phyloP scores from a whole-genome alignment of 768 basidiomycete species.

The Lactarius quietus region DNA sequence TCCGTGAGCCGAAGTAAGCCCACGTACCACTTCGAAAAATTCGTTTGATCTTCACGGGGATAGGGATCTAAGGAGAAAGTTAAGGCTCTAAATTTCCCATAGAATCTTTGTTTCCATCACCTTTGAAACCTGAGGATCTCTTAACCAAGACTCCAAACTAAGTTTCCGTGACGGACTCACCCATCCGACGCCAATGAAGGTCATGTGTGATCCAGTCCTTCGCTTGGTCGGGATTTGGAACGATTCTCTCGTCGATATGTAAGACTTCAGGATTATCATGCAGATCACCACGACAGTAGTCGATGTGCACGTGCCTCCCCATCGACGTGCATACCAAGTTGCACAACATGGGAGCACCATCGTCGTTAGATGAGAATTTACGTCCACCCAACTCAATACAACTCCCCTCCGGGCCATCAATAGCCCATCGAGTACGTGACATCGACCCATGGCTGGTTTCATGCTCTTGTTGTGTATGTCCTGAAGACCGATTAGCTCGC shows the following conservation, averaged over 20 bases:
- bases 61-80: slow-evolving; percentile 46
- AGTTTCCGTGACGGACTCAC: slow-evolving; percentile 33
- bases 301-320: slow-evolving; percentile 57
- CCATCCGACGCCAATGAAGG: slow-evolving; percentile 55
- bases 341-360: slow-evolving; percentile 63
- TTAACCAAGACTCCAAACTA: slow-evolving; percentile 15
- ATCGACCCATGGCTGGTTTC: slow-evolving; percentile 64
- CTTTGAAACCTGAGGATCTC: slow-evolving; percentile 47
- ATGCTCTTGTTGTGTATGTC: slow-evolving; percentile 57
- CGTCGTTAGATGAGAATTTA: slow-evolving; percentile 50
- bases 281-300: slow-evolving; percentile 46
- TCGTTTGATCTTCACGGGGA: slow-evolving; percentile 49
- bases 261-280: slow-evolving; percentile 46
- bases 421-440: slow-evolving; percentile 53
- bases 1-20: background rate
- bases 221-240: slow-evolving; percentile 43
- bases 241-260: slow-evolving; percentile 43
- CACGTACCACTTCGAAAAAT: slow-evolving; percentile 53
- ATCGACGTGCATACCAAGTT: slow-evolving; percentile 54
- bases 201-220: slow-evolving; percentile 57
- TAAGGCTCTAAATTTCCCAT: background rate
- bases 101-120: slow-evolving; percentile 26
- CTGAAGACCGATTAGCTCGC: slow-evolving; percentile 32
- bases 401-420: slow-evolving; percentile 51
- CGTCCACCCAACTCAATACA: slow-evolving; percentile 52